Percentiles rank a stretch among this genome's conserved stretches.
Conservation (phyloP, 2,329 filamentous ascomycete genomes). For the Penicillium sp. region DNA sequence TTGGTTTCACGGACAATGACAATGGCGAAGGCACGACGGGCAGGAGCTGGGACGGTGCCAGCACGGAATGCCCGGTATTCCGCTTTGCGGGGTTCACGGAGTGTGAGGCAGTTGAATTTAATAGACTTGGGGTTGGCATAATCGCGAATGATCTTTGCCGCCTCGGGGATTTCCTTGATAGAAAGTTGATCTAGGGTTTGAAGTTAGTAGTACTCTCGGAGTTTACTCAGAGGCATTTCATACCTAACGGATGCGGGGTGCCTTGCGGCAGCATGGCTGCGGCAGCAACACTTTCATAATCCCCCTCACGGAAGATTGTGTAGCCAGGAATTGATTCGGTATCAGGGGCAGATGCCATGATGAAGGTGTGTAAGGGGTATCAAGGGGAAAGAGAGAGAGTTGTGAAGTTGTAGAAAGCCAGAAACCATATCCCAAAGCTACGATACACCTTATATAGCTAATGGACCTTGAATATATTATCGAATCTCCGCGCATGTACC, state of each 20-base stretch:
- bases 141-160: constrained; percentile 28
- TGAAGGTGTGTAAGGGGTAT: constrained; percentile 7
- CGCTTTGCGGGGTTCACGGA: constrained; percentile 48
- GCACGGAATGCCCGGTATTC: constrained; percentile 36
- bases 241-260: constrained; percentile 25
- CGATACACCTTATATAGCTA: constrained; percentile 17
- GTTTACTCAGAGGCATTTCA: neutral
- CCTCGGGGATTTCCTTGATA: constrained; percentile 30
- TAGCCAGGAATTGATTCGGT: constrained; percentile 28
- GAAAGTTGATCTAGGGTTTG: constrained; percentile 25
- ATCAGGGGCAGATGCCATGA: constrained; percentile 27
- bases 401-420: constrained; percentile 13
- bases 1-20: constrained; percentile 42
- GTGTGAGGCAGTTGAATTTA: constrained; percentile 51
- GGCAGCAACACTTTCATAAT: constrained; percentile 28
- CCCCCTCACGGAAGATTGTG: constrained; percentile 28
- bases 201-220: constrained; percentile 2
- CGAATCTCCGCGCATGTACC: constrained; percentile 23
- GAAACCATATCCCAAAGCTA: neutral
- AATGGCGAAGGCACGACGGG: constrained; percentile 46
- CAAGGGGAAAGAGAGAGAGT: constrained; percentile 4
- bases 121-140: constrained; percentile 29
- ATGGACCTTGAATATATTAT: constrained; percentile 12
- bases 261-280: constrained; percentile 23
- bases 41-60: constrained; percentile 30